phyloP scores from a whole-genome alignment of 805 yeast species.

The Candida tallmaniae region DNA sequence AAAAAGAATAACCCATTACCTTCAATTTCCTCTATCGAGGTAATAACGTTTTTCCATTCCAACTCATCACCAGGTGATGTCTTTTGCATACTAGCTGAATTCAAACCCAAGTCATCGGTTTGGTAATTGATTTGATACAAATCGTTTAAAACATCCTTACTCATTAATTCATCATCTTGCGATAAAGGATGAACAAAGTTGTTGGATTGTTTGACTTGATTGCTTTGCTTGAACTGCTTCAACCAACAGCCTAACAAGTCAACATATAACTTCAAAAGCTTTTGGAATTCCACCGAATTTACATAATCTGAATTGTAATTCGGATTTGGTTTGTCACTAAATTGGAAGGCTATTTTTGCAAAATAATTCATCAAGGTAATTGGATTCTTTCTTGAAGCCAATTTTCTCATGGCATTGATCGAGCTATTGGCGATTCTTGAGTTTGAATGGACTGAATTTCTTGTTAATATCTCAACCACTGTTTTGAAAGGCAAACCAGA shows the following conservation, averaged over 20 bases:
- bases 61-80: slow-evolving; percentile 50
- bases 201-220: slow-evolving; percentile 14
- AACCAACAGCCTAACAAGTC: slow-evolving; percentile 83
- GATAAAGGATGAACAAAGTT: slow-evolving; percentile 20
- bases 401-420: slow-evolving; percentile 53
- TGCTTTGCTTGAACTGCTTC: slow-evolving; percentile 46
- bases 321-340: slow-evolving; percentile 64
- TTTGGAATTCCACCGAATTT: slow-evolving; percentile 57
- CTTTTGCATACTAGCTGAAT: slow-evolving; percentile 1
- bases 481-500: slow-evolving; percentile 53
- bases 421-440: slow-evolving; percentile 61
- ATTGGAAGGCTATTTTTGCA: slow-evolving; percentile 75
- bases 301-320: slow-evolving; percentile 53
- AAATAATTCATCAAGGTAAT: slow-evolving; percentile 65
- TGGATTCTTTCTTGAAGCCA: slow-evolving; percentile 69
- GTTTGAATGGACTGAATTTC: slow-evolving; percentile 70
- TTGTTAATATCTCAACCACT: slow-evolving; percentile 69
- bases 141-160: slow-evolving; percentile 36
- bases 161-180: slow-evolving; percentile 33
- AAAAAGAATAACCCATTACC: slow-evolving; percentile 91
- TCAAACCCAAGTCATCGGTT: slow-evolving; percentile 26
- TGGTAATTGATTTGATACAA: slow-evolving; percentile 43
- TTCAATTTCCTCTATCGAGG: slow-evolving; percentile 90
- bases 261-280: slow-evolving; percentile 63
- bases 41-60: slow-evolving; percentile 73